A percentile compares a stretch with the other conserved stretches of the same genome.
Conservation (phyloP, 331 rosid species). For the Stylosanthes scabra region DNA sequence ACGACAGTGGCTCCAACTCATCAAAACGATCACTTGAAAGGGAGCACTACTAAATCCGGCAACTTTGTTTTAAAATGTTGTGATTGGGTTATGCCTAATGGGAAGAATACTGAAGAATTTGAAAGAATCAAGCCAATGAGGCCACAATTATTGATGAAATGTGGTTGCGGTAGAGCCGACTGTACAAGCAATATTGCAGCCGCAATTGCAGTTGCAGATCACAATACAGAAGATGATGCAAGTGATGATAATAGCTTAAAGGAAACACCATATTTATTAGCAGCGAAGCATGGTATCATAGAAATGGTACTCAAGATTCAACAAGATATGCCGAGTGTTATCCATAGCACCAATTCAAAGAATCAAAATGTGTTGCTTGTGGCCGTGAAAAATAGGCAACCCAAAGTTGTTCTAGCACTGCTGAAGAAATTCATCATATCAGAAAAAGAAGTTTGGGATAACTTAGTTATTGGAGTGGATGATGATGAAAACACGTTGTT, state of each 20-base stretch:
- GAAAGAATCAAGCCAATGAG: too few species aligned
- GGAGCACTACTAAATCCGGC: background rate
- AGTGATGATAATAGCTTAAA: background rate
- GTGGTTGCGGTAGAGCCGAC: background rate
- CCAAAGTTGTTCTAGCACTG: background rate
- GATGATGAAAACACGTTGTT: slow-evolving; percentile 43
- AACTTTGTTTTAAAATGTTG: too few species aligned
- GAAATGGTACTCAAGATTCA: slow-evolving; percentile 21
- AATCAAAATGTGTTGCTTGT: slow-evolving; percentile 23
- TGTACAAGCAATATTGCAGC: background rate
- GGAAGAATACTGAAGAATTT: too few species aligned
- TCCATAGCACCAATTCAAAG: slow-evolving; percentile 1
- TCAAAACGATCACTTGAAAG: too few species aligned
- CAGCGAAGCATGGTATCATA: slow-evolving; percentile 28
- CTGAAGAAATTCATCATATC: too few species aligned
- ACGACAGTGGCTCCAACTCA: background rate
- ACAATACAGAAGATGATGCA: background rate
- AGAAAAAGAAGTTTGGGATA: background rate
- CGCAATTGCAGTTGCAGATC: background rate
- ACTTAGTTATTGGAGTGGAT: slow-evolving; percentile 29
- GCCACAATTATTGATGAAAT: background rate
- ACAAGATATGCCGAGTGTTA: background rate
- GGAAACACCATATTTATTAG: slow-evolving; percentile 2
- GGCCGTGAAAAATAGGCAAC: slow-evolving; percentile 28
- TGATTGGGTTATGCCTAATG: too few species aligned